These are phyloP conservation scores for Poteriospumella lacustris DNA, from an alignment of 108 stramenopile genomes.

Conservation along the genomic window DNA sequence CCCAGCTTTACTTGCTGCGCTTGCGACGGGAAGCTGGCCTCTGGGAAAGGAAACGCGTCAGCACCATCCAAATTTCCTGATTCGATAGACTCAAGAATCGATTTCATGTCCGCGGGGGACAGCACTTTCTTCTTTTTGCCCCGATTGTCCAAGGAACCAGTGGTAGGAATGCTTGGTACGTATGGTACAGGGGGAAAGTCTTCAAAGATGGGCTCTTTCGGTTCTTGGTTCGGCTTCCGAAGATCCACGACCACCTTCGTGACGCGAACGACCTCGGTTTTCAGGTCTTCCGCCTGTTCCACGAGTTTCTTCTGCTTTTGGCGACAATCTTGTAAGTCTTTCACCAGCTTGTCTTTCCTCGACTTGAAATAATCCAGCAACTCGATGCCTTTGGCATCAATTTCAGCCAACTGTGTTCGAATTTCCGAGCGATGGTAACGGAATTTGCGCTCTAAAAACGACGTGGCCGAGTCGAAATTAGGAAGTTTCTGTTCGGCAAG, in stretches of 20 bases:
- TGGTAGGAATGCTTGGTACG: background rate
- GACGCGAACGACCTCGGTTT: background rate
- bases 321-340: background rate
- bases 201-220: constrained; percentile 19
- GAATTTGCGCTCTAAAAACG: constrained; percentile 3
- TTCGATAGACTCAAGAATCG: background rate
- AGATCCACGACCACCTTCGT: background rate
- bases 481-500: constrained; percentile 21
- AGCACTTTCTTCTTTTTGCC: constrained; percentile 29
- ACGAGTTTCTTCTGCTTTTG: background rate
- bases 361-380: background rate
- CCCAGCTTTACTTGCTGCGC: background rate
- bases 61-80: constrained; percentile 2
- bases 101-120: background rate
- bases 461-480: background rate
- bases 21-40: background rate
- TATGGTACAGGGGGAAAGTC: background rate
- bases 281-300: background rate
- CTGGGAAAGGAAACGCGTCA: background rate
- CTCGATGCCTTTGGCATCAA: background rate
- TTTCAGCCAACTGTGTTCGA: background rate
- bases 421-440: background rate
- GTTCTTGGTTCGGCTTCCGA: background rate
- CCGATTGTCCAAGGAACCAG: background rate
- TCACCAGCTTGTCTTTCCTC: background rate